Evolutionary conservation across 225 moss, liverwort and hornwort genomes (phyloP).

Genomic region (Physcomitrium patens): DNA sequence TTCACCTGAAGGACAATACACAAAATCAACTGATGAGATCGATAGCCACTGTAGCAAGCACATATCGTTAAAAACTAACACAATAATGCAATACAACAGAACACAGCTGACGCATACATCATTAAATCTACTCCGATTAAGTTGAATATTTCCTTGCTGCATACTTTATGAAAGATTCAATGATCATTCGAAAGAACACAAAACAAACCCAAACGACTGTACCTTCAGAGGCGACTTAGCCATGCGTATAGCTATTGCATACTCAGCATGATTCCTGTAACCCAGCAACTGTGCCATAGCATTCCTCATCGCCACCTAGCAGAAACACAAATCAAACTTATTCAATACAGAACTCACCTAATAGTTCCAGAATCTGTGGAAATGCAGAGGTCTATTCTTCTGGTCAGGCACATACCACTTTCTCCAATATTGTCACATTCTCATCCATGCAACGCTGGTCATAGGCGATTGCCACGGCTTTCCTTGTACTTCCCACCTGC

Average conservation of each 20-base stretch:
- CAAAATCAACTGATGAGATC: too few species aligned
- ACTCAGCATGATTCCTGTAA: slow-evolving; percentile 93
- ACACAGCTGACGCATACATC: too few species aligned
- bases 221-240: slow-evolving; percentile 91
- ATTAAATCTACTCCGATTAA: background rate
- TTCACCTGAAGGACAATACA: slow-evolving; percentile 60
- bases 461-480: slow-evolving; percentile 77
- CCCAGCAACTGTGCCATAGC: slow-evolving; percentile 92
- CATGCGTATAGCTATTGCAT: slow-evolving; percentile 90
- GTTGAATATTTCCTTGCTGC: background rate
- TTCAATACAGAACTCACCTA: background rate
- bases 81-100: too few species aligned
- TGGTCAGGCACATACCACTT: slow-evolving; percentile 71
- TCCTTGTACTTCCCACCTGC: slow-evolving; percentile 93
- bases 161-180: slow-evolving; percentile 10
- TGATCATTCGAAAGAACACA: background rate
- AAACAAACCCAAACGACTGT: background rate
- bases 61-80: too few species aligned
- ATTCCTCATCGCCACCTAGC: slow-evolving; percentile 88
- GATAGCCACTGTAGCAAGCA: too few species aligned
- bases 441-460: slow-evolving; percentile 89
- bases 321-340: slow-evolving; percentile 31
- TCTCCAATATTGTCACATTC: slow-evolving; percentile 92
- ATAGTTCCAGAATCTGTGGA: slow-evolving; percentile 9
- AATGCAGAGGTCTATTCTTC: background rate